Base-by-base conservation (phyloP, 495 filamentous ascomycete species). In the Penicillium maclennaniae region DNA sequence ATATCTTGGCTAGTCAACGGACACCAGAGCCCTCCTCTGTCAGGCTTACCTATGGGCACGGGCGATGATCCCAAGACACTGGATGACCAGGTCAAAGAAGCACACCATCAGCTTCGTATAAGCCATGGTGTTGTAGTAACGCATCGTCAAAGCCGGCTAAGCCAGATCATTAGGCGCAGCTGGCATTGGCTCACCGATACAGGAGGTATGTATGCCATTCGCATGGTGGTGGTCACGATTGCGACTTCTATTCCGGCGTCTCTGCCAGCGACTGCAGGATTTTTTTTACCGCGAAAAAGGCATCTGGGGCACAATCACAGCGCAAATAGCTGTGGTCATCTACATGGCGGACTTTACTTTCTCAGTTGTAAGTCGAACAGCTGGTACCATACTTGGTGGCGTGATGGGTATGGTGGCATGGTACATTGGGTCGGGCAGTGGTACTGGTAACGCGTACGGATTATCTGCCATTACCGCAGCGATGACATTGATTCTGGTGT, bases 171-270 rank as follows among this genome's bases (percentile, higher is more conserved):
- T 17, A 43, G 63, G 14, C 52, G 59, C 0, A 56, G 31, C 1
- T 66, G 63, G 20, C 66, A 62, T 48, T 69, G 63, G 63, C 52
- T 69, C 17, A 62, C 56, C 4, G 59, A 43, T 1, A 45, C 44
- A 1, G 44, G 25, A 5, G 44, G 44, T 7, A 34, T 46, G 25
- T 46, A 46, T 46, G 44, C 44, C n/a, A 9, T 46, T 1, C 44
- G 44, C 6, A 46, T 46, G 44, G 44, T 46, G 16, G 27, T 34
- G n/a, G 44, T 46, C 10, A 46, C 44, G 1, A 46, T 46, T 27
- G 44, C 44, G 14, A 46, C 44, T 5, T 1, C 44, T 16, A 46
- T 46, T 17, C 44, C 44, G 27, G 44, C 44, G 28, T 25, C 27
- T 19, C n/a, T 46, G 6, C 44, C 44, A 28, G n/a, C 44, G 17